Evolutionary conservation across 345 rosid genomes (phyloP).

Genomic region (Clausena lansium): DNA sequence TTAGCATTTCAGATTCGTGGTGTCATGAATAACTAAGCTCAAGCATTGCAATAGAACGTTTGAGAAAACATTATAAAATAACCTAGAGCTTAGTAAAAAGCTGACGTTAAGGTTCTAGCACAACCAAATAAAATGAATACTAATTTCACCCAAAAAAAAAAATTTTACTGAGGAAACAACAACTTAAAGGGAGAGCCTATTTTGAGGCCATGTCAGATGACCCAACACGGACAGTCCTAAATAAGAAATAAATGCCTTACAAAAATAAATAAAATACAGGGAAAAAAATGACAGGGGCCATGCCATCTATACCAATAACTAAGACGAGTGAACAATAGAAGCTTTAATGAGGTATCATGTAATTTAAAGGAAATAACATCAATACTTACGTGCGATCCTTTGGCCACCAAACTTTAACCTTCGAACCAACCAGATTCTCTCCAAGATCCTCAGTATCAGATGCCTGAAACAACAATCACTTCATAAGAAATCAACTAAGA

Average conservation of each 20-base stretch:
- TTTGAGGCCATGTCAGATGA: neutral
- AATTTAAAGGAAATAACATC: neutral
- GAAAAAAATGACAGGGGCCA: neutral
- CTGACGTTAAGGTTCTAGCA: neutral
- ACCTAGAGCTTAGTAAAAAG: neutral
- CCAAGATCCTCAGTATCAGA: constrained; percentile 44
- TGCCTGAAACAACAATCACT: constrained; percentile 42
- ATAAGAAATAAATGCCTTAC: neutral
- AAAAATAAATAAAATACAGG: neutral
- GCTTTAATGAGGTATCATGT: neutral
- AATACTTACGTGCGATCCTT: constrained; percentile 56
- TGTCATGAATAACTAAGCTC: neutral
- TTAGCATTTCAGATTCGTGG: neutral
- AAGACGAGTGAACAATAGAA: neutral
- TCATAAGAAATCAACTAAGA: constrained; percentile 16
- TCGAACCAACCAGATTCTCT: constrained; percentile 63
- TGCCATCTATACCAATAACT: neutral
- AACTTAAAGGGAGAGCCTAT: neutral
- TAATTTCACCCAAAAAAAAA: neutral
- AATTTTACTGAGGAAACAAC: neutral
- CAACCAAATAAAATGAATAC: neutral
- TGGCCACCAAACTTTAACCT: constrained; percentile 97
- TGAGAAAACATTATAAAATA: neutral
- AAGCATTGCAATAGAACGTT: neutral
- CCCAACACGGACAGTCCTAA: neutral